phyloP scores from a whole-genome alignment of 371 early-diverging fungal genomes.

The Zychaea mexicana region DNA sequence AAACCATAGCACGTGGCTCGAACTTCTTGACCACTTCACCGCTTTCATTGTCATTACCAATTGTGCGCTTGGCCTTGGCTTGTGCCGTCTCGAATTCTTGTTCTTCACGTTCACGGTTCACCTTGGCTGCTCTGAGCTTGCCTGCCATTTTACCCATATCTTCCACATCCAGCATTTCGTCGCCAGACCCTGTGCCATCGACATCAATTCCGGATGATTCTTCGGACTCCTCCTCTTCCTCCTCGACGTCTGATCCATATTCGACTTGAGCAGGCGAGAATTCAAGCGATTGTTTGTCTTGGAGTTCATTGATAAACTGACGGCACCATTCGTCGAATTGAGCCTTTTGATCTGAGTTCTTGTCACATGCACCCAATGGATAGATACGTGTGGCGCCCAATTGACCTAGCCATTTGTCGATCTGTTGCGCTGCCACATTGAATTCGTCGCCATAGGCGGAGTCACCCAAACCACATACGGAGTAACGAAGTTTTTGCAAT shows the following conservation, averaged over 20 bases:
- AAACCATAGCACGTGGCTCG: slow-evolving; percentile 74
- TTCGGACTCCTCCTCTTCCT: slow-evolving; percentile 41
- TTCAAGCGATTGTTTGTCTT: slow-evolving; percentile 44
- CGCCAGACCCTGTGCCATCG: slow-evolving; percentile 38
- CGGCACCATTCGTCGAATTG: slow-evolving; percentile 60
- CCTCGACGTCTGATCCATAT: slow-evolving; percentile 60
- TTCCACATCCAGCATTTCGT: slow-evolving; percentile 77
- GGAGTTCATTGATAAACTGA: slow-evolving; percentile 48
- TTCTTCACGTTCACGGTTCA: slow-evolving; percentile 59
- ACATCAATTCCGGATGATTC: slow-evolving; percentile 38
- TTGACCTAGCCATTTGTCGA: slow-evolving; percentile 68
- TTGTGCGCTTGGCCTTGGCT: slow-evolving; percentile 50
- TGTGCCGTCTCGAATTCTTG: slow-evolving; percentile 50
- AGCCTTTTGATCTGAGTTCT: slow-evolving; percentile 60
- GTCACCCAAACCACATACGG: slow-evolving; percentile 79
- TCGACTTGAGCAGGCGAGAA: slow-evolving; percentile 50
- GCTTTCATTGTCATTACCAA: slow-evolving; percentile 17
- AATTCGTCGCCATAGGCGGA: slow-evolving; percentile 73
- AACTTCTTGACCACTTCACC: slow-evolving; percentile 21
- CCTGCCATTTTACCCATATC: slow-evolving; percentile 72
- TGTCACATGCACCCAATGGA: slow-evolving; percentile 70
- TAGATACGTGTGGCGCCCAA: slow-evolving; percentile 74
- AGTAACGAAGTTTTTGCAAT: slow-evolving; percentile 62
- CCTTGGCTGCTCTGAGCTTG: slow-evolving; percentile 60
- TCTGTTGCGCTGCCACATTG: slow-evolving; percentile 58